These are phyloP conservation scores for Physocladia obscura DNA, from an alignment of 192 early-diverging fungal genomes.

Conservation along the genomic window DNA sequence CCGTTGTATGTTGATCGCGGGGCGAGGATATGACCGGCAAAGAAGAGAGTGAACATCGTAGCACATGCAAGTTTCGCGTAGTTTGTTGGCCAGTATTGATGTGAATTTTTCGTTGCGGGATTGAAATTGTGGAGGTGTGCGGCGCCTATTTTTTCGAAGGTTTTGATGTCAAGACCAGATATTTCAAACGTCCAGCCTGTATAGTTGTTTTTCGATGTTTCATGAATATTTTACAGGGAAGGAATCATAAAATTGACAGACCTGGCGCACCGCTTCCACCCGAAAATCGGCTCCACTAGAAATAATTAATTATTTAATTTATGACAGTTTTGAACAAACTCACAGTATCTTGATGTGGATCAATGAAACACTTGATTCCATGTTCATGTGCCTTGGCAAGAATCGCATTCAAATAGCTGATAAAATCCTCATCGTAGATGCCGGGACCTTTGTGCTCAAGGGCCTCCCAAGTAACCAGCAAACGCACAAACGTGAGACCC, in stretches of 20 bases:
- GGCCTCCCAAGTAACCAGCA: slow-evolving; percentile 80
- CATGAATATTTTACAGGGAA: neutral
- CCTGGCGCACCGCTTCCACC: slow-evolving; percentile 82
- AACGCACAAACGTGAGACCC: slow-evolving; percentile 81
- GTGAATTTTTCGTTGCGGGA: slow-evolving; percentile 20
- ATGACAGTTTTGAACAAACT: slow-evolving; percentile 29
- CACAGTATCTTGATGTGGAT: slow-evolving; percentile 81
- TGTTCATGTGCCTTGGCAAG: slow-evolving; percentile 67
- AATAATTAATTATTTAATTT: neutral
- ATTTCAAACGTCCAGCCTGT: slow-evolving; percentile 78
- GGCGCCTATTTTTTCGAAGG: slow-evolving; percentile 74
- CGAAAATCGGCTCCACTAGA: slow-evolving; percentile 59
- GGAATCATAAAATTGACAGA: too few species aligned
- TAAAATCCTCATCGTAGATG: slow-evolving; percentile 77
- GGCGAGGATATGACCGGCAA: slow-evolving; percentile 71
- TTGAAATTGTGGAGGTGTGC: slow-evolving; percentile 75
- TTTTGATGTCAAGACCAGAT: slow-evolving; percentile 67
- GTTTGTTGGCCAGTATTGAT: slow-evolving; percentile 82
- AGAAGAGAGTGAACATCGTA: slow-evolving; percentile 85
- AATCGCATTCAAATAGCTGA: slow-evolving; percentile 69
- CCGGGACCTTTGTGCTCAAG: slow-evolving; percentile 78
- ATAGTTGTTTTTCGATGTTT: neutral
- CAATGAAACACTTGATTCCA: slow-evolving; percentile 80
- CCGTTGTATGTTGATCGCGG: slow-evolving; percentile 65
- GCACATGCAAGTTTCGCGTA: slow-evolving; percentile 79